A percentile compares a stretch with the other conserved stretches of the same genome.
Conservation (phyloP, 129 eudicot genomes). For the Flaveria trinervia region DNA sequence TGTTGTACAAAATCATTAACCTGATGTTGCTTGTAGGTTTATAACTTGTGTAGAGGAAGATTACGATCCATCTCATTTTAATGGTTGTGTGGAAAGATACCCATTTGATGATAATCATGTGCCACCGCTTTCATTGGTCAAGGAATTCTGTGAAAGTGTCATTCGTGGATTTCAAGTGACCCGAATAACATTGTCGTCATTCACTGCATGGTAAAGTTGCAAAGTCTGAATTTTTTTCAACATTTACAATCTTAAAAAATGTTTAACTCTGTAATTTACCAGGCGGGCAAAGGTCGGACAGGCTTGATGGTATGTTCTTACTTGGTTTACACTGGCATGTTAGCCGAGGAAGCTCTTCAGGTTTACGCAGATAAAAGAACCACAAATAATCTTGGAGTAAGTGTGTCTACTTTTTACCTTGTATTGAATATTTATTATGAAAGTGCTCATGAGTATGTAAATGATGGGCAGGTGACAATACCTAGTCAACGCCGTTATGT, state of each 20-base stretch:
- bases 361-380: constrained; percentile 82
- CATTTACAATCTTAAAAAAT: neutral
- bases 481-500: constrained; percentile 87
- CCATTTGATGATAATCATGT: constrained; percentile 86
- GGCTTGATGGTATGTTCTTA: constrained; percentile 76
- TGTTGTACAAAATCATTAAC: too few species aligned
- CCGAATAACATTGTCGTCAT: constrained; percentile 70
- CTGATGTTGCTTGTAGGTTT: constrained; percentile 46
- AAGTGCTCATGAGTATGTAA: neutral
- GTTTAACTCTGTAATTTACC: constrained; percentile 16
- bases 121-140: constrained; percentile 62
- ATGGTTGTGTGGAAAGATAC: constrained; percentile 65
- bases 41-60: constrained; percentile 72
- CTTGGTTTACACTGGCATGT: constrained; percentile 66
- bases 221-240: neutral
- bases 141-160: constrained; percentile 74
- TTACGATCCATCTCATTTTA: constrained; percentile 72
- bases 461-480: constrained; percentile 64
- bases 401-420: neutral
- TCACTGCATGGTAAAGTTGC: constrained; percentile 73
- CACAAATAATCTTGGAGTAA: constrained; percentile 70
- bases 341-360: constrained; percentile 75
- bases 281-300: constrained; percentile 94
- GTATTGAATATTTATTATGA: neutral
- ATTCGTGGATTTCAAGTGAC: constrained; percentile 73